Base-by-base conservation (phyloP, 192 early-diverging fungal species). In the Gonapodya sp. region DNA sequence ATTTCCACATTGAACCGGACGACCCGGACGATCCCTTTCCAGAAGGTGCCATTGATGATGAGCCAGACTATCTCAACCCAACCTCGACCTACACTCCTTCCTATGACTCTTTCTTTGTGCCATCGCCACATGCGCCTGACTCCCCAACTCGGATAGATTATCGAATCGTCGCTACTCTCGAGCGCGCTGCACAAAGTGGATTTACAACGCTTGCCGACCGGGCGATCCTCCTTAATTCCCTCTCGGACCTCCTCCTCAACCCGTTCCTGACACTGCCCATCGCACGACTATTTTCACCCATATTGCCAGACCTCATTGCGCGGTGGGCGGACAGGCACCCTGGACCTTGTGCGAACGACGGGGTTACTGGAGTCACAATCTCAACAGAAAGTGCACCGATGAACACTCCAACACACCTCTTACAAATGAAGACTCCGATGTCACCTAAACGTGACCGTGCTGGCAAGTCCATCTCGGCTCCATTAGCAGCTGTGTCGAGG, bases 401-500 rank as follows among this genome's bases (percentile, higher is more conserved):
- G 75, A 8, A 16, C 2, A 77, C 75, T 31, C 75, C 75, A 33
- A 34, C 75, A 31, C 75, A 34, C 75, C 75, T 18, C 34, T 33
- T 31, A 14, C 34, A 8, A 31, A 8, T 16, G 75, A 14, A 18
- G 75, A 33, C 18, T 2, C 75, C 34, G 34, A 77, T 77, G 30
- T 18, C 75, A 16, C 18, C 30, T 2, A 18, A 77, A 8, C 16
- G 75, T 16, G 34, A 18, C 75, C 2, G 75, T 16, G 8, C 8
- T 34, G 75, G 34, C 2, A 34, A 77, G 16, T 16, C 64, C 64
- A 97, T 86, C 87, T 96, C 16, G 95, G 94, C 0, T 83, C 83
- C 81, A 87, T 92, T 79, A 90, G 91, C n/a, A 94, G 94, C 32
- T 83, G 36, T 35, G 77, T 30, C 8, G 80, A 24, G 32, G 36